Evolutionary conservation across 2,329 filamentous ascomycete species (phyloP).

Genomic region (Leptoxyphium fumago): DNA sequence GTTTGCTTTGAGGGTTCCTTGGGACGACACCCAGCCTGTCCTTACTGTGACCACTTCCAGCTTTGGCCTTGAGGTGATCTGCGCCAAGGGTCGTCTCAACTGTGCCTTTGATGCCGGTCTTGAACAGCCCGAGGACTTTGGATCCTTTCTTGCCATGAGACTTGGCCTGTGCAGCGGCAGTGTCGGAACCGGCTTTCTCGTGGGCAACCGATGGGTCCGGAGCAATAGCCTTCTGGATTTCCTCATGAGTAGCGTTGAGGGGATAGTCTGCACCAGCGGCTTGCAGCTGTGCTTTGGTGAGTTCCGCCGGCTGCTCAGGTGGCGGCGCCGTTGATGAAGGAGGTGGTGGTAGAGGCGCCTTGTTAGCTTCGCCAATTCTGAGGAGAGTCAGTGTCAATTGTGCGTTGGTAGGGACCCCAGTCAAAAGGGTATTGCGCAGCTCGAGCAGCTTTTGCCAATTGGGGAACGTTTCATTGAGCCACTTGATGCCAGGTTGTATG

Average conservation of each 20-base stretch:
- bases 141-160: constrained; percentile 34
- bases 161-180: constrained; percentile 34
- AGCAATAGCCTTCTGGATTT: constrained; percentile 47
- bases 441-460: constrained; percentile 64
- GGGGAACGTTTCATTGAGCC: constrained; percentile 48
- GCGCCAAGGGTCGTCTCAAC: constrained; percentile 59
- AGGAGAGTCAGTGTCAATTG: constrained; percentile 70
- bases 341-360: constrained; percentile 56
- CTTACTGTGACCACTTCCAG: constrained; percentile 46
- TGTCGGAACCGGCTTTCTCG: constrained; percentile 36
- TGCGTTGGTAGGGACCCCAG: constrained; percentile 72
- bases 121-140: constrained; percentile 51
- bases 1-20: constrained; percentile 27
- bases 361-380: constrained; percentile 67
- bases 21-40: constrained; percentile 58
- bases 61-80: constrained; percentile 55
- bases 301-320: constrained; percentile 34
- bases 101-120: constrained; percentile 52
- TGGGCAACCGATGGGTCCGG: constrained; percentile 32
- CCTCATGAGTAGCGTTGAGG: constrained; percentile 47
- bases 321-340: constrained; percentile 31
- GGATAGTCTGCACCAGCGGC: constrained; percentile 39
- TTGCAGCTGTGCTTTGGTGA: constrained; percentile 36
- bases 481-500: constrained; percentile 43
- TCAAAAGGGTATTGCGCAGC: constrained; percentile 60